phyloP scores from a whole-genome alignment of 2,329 filamentous ascomycete species.

The Beauveria caledonica region DNA sequence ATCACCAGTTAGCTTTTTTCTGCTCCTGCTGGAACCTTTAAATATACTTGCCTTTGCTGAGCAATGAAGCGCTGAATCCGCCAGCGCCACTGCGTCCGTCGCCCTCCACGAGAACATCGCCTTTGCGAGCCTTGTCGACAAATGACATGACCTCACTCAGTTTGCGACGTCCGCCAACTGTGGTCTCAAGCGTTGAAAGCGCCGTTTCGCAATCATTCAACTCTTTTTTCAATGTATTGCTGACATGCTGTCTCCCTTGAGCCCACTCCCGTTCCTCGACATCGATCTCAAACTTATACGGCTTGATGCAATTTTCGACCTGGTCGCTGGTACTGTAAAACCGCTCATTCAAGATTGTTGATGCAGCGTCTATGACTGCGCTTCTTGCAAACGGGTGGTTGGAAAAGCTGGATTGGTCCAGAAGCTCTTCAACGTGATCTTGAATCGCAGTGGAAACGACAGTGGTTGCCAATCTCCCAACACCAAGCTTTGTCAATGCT shows the following conservation, averaged over 20 bases:
- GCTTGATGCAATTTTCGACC: constrained; percentile 98
- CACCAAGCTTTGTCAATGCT: constrained; percentile 84
- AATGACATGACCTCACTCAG: constrained; percentile 84
- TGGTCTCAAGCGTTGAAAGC: constrained; percentile 64
- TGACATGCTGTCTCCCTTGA: constrained; percentile 75
- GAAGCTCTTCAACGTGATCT: constrained; percentile 68
- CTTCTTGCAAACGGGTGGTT: constrained; percentile 86
- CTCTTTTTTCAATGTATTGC: constrained; percentile 75
- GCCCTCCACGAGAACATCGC: constrained; percentile 77
- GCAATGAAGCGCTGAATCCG: constrained; percentile 80
- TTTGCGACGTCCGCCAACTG: constrained; percentile 74
- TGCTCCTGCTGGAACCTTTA: not conserved
- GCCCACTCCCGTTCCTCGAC: constrained; percentile 86
- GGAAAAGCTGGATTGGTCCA: constrained; percentile 74
- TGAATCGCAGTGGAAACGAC: constrained; percentile 87
- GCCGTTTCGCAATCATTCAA: constrained; percentile 76
- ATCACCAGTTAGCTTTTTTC: constrained; percentile 20
- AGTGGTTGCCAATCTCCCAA: constrained; percentile 84
- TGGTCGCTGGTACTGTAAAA: constrained; percentile 97
- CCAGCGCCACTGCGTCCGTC: constrained; percentile 79
- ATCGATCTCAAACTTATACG: constrained; percentile 97
- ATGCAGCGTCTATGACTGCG: constrained; percentile 86
- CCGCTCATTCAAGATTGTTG: constrained; percentile 82
- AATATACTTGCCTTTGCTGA: constrained; percentile 61
- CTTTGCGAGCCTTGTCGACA: constrained; percentile 81